phyloP scores from a whole-genome alignment of 2,329 filamentous ascomycete genomes.

The Fusarium sulawesiense region DNA sequence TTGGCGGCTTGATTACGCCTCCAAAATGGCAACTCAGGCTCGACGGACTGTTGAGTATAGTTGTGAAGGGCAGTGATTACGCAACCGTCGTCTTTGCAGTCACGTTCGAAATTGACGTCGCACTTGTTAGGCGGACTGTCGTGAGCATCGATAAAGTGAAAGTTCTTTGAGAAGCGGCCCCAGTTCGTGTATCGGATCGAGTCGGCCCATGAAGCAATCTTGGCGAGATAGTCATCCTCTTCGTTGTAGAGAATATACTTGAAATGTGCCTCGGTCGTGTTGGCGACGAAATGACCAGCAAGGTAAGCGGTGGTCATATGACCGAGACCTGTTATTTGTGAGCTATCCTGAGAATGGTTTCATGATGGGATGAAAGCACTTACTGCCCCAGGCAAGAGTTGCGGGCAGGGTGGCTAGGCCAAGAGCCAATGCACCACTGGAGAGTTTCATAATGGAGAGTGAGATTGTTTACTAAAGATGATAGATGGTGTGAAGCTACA shows the following conservation, averaged over 20 bases:
- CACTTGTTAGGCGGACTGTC: conserved; percentile 69
- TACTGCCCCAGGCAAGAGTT: conserved; percentile 58
- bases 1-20: conserved; percentile 70
- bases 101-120: conserved; percentile 67
- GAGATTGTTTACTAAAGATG: neutral
- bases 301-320: conserved; percentile 75
- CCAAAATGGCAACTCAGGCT: conserved; percentile 57
- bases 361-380: conserved; percentile 39
- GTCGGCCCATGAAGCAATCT: conserved; percentile 75
- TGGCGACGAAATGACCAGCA: conserved; percentile 69
- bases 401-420: conserved; percentile 51
- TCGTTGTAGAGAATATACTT: conserved; percentile 67
- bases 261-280: conserved; percentile 66
- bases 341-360: conserved; percentile 16
- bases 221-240: conserved; percentile 68
- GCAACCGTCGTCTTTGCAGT: conserved; percentile 72
- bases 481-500: neutral
- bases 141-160: conserved; percentile 77
- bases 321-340: conserved; percentile 62
- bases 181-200: conserved; percentile 72
- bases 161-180: conserved; percentile 69
- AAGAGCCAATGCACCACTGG: conserved; percentile 45
- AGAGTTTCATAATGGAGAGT: conserved; percentile 49
- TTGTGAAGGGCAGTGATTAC: conserved; percentile 70
- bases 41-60: conserved; percentile 67